Evolutionary conservation across 2,329 filamentous ascomycete species (phyloP), one percentile per base, ranked within the genome.

Genomic region (Aschersonia sp.): DNA sequence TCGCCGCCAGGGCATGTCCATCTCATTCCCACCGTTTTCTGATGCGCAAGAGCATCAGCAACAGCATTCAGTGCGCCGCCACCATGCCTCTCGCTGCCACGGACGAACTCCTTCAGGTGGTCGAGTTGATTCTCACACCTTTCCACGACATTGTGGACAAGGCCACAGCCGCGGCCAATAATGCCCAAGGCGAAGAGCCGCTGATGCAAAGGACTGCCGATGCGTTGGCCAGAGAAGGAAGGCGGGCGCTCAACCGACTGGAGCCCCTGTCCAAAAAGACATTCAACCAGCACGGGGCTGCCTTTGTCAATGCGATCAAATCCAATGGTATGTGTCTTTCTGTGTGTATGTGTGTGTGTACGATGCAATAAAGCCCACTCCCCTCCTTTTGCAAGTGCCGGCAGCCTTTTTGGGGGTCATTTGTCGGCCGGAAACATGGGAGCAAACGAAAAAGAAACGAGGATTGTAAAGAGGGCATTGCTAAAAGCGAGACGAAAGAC

Each of bases 91-190:
- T 22, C 22, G 4, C 22, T n/a, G 8, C 44, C 29, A 40, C 39
- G 32, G 44, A 35, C 40, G 41, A 70, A 67, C 66, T 10, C 30
- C 62, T 67, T 49, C 59, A 67, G 46, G 59, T 68, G 14, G 54
- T 55, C 45, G 62, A 65, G 40, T 66, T 77, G 43, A 67, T 75
- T 41, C 59, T 76, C 39, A 64, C 64, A 39, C 72, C 73, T 14
- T 77, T 77, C 54, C 64, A 59, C 47, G 72, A 77, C 45, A 69
- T 77, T 48, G 67, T 74, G 47, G 66, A 71, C 42, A 75, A 74
- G 61, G 73, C 67, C 32, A 69, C 61, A 32, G 52, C 54, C 6
- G 73, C 74, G 0, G 55, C 69, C 45, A 61, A 65, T 31, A 74
- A 74, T 63, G 71, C 71, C 8, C 7, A n/a, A 7, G 67, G 61